Conservation (phyloP, 23 red algal species). For the Gracilaria vermiculophylla region DNA sequence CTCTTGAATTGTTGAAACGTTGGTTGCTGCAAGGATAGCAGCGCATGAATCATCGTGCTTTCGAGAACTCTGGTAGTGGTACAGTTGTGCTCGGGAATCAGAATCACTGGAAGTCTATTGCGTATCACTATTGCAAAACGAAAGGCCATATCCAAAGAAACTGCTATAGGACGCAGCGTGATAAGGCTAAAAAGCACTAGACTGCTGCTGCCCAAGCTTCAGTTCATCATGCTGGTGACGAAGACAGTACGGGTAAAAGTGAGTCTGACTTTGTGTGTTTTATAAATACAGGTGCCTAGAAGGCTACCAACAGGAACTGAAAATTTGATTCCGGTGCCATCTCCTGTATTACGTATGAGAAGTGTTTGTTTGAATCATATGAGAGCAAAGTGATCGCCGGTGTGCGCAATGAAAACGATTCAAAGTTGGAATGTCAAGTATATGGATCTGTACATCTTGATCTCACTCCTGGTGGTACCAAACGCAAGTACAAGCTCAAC, state of each 20-base stretch:
- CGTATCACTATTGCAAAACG: background rate
- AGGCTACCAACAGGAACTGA: conserved; percentile 8
- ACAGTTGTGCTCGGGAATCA: too few relatives aligned
- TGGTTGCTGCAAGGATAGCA: conserved; percentile 5
- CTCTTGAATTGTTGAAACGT: background rate
- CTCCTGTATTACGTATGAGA: conserved; percentile 21
- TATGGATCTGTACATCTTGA: background rate
- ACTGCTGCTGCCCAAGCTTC: background rate
- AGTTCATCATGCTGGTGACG: background rate
- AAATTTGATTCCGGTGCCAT: conserved; percentile 23
- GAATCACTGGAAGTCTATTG: too few relatives aligned
- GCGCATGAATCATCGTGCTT: background rate
- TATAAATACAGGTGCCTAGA: background rate
- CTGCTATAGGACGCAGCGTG: background rate
- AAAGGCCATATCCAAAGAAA: background rate
- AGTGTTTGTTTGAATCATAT: conserved; percentile 18
- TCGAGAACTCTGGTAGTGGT: background rate
- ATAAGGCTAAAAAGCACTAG: background rate
- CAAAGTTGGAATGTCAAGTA: background rate
- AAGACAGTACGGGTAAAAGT: background rate
- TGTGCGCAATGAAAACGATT: background rate
- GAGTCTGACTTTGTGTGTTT: background rate
- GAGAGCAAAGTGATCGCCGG: background rate
- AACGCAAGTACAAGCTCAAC: background rate
- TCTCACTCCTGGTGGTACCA: background rate